Percentiles rank a stretch among this genome's conserved stretches.
These are phyloP conservation scores for Metschnikowia gruessii DNA, from an alignment of 805 yeast genomes.

Conservation along the genomic window DNA sequence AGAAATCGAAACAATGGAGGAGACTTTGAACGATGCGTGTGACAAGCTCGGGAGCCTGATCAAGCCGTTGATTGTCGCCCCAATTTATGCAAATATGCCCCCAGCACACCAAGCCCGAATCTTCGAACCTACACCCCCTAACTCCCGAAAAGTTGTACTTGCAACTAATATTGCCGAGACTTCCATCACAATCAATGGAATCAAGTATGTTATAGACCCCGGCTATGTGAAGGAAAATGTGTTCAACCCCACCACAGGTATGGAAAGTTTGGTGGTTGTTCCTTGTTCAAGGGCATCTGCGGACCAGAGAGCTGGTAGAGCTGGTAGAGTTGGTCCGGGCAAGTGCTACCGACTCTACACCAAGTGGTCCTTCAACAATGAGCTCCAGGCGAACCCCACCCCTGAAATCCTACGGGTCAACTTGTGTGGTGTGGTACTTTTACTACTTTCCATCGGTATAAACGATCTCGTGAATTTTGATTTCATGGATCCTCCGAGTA, in stretches of 20 bases:
- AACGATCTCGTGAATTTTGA: slow-evolving; percentile 80
- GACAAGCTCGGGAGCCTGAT: slow-evolving; percentile 58
- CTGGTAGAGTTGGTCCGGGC: slow-evolving; percentile 48
- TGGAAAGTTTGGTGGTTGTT: slow-evolving; percentile 46
- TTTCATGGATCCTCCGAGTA: slow-evolving; percentile 86
- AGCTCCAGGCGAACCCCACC: slow-evolving; percentile 72
- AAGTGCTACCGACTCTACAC: slow-evolving; percentile 76
- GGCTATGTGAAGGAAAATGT: slow-evolving; percentile 46
- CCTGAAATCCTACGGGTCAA: slow-evolving; percentile 93
- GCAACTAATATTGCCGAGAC: slow-evolving; percentile 87
- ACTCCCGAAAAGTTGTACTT: slow-evolving; percentile 78
- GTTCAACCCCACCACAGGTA: slow-evolving; percentile 40
- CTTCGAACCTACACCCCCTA: slow-evolving; percentile 82
- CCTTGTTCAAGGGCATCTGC: slow-evolving; percentile 47
- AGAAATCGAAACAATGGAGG: slow-evolving; percentile 83
- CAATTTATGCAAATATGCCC: slow-evolving; percentile 90
- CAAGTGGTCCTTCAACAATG: slow-evolving; percentile 74
- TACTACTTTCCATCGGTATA: slow-evolving; percentile 80
- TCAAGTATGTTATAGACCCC: slow-evolving; percentile 42
- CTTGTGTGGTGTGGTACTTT: slow-evolving; percentile 68
- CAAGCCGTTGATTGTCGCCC: slow-evolving; percentile 67
- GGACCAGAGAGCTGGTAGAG: slow-evolving; percentile 47
- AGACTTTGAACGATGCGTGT: slow-evolving; percentile 63
- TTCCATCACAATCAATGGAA: slow-evolving; percentile 45
- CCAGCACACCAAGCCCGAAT: slow-evolving; percentile 76